phyloP scores from a whole-genome alignment of 129 eudicot species.

The Glebionis coronaria region DNA sequence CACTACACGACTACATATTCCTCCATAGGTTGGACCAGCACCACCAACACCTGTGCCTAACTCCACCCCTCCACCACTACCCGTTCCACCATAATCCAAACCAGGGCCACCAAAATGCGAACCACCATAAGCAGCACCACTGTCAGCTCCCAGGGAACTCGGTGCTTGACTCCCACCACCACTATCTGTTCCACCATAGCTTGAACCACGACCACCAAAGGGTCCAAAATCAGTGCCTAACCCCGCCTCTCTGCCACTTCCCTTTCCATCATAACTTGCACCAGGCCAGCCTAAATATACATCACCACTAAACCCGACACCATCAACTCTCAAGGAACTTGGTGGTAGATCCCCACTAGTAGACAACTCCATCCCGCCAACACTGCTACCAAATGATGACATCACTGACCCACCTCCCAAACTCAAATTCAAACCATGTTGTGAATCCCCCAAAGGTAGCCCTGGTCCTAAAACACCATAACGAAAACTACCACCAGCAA shows the following conservation, averaged over 20 bases:
- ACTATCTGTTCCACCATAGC: no score
- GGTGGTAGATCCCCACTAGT: no score
- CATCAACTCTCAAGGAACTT: no score
- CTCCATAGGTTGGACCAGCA: background rate
- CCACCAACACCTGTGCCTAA: conserved; percentile 33
- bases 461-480: conserved; percentile 34
- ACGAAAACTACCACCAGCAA: conserved; percentile 23
- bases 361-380: conserved; percentile 1
- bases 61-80: conserved; percentile 20
- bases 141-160: no score
- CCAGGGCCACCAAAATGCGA: no score
- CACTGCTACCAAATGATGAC: conserved; percentile 14
- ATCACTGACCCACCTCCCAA: background rate
- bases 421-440: conserved; percentile 16
- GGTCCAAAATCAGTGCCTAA: background rate
- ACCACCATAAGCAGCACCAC: no score
- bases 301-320: conserved; percentile 24
- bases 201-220: no score
- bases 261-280: conserved; percentile 34
- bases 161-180: no score
- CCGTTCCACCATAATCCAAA: background rate
- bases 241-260: background rate
- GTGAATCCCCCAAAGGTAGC: conserved; percentile 10
- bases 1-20: no score
- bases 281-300: conserved; percentile 6